Conservation (phyloP, 345 rosid species). For the Gossypioides kirkii region DNA sequence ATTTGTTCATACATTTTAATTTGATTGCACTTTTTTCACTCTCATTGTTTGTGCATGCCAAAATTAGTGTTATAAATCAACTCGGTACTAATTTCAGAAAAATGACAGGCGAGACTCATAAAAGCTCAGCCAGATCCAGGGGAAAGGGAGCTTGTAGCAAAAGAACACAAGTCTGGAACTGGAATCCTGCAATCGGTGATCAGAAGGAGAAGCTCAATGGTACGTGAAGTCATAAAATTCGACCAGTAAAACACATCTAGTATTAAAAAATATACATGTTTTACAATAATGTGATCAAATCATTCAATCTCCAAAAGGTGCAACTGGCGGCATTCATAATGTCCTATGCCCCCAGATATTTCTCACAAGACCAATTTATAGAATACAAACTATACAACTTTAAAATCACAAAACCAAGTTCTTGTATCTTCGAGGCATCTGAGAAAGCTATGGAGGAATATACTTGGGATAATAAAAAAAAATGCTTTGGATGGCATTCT, state of each 20-base stretch:
- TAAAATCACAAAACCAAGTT: neutral
- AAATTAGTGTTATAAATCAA: no score
- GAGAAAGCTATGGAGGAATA: conserved; percentile 2
- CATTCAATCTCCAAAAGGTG: neutral
- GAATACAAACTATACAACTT: neutral
- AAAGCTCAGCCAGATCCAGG: neutral
- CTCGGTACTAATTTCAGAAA: no score
- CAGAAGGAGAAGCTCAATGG: neutral
- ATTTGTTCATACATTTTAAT: no score
- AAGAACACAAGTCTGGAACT: neutral
- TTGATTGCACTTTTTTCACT: no score
- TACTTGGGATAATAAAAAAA: neutral
- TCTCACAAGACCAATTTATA: neutral
- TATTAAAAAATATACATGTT: neutral
- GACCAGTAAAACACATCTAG: neutral
- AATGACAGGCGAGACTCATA: no score
- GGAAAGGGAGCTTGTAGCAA: neutral
- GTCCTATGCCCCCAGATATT: neutral
- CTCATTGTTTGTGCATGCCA: no score
- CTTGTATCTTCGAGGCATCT: neutral
- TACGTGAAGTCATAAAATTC: neutral
- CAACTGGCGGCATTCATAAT: neutral
- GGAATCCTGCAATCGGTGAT: neutral
- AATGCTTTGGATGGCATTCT: neutral
- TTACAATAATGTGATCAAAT: neutral